Base-by-base conservation (phyloP, 139 green algal species). In the Dunaliella primolecta region DNA sequence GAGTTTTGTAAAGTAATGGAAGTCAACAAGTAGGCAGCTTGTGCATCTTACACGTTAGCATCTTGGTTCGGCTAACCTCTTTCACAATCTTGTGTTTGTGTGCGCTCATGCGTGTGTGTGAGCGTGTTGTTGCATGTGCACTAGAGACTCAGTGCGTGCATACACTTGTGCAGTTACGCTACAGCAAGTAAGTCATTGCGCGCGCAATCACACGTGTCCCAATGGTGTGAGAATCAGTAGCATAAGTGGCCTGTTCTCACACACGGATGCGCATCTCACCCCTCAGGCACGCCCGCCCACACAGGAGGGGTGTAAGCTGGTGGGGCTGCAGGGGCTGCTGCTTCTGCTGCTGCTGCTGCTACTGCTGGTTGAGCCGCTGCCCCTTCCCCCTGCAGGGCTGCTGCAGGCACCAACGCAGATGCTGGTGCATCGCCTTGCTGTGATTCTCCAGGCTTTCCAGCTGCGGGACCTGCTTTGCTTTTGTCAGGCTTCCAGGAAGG, bases 231-330 rank as follows among this genome's bases (percentile, higher is more conserved):
- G n/a, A n/a, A n/a, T n/a, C n/a, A n/a, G n/a, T n/a, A n/a, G n/a
- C n/a, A n/a, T n/a, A n/a, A n/a, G n/a, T n/a, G n/a, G n/a, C n/a
- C n/a, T n/a, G n/a, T n/a, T n/a, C n/a, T n/a, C n/a, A n/a, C n/a
- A n/a, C n/a, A n/a, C 31, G 34, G 35, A 79, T 3, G 31, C 38
- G 30, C 21, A 23, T 21, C 90, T 86, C 78, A 95, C 92, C 90
- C 89, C n/a, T 92, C 57, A 1, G 93, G 92, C 15, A 80, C 32
- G n/a, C 89, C 92, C n/a, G 75, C 85, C 93, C 93, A 96, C 0
- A 91, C 81, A 7, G 93, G 93, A 2, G 86, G 83, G 36, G 87
- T 85, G 55, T 95, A 95, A 0, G 83, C 37, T 3, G 82, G 81
- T 33, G 84, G 30, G 77, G 21, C 30, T 7, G 32, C 24, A 64